A percentile compares a stretch with the other conserved stretches of the same genome.
Evolutionary conservation across 73 alveolate species (phyloP).

Genomic region (Blepharisma stoltei): DNA sequence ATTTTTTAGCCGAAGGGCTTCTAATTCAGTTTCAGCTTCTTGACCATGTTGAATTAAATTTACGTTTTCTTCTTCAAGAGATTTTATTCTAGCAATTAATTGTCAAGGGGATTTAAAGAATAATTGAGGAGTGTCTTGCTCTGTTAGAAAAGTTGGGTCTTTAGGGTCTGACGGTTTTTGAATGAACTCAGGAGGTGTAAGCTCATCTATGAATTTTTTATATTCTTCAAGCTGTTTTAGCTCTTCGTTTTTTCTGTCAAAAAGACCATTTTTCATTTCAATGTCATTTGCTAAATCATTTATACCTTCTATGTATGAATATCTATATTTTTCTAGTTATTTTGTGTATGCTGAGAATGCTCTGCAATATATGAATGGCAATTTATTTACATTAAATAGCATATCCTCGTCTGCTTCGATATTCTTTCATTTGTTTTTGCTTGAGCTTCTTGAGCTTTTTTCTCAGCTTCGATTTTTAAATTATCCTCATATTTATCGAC

Average conservation of each 20-base stretch:
- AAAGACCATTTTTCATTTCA: not conserved
- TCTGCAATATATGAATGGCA: no score
- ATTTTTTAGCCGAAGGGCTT: not conserved
- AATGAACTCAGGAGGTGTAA: not conserved
- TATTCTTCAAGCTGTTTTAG: not conserved
- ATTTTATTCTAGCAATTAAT: not conserved
- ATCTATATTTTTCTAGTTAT: no score
- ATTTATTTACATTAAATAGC: no score
- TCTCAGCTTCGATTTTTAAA: not conserved
- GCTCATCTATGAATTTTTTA: constrained; percentile 12
- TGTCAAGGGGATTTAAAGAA: not conserved
- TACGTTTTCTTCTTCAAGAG: constrained; percentile 1
- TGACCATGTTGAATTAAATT: not conserved
- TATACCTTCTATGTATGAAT: no score
- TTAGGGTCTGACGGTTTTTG: no score
- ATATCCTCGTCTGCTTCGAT: not conserved
- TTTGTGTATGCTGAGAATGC: no score
- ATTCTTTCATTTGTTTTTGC: not conserved
- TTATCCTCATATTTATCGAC: not conserved
- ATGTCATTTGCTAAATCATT: not conserved
- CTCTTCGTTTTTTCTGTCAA: constrained; percentile 21
- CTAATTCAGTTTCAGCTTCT: constrained; percentile 25
- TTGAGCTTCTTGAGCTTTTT: constrained; percentile 10
- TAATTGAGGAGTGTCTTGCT: not conserved
- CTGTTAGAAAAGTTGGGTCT: not conserved